These are phyloP conservation scores for Sugiyamaella sp. DNA, from an alignment of 1,139 yeast species.

Conservation along the genomic window DNA sequence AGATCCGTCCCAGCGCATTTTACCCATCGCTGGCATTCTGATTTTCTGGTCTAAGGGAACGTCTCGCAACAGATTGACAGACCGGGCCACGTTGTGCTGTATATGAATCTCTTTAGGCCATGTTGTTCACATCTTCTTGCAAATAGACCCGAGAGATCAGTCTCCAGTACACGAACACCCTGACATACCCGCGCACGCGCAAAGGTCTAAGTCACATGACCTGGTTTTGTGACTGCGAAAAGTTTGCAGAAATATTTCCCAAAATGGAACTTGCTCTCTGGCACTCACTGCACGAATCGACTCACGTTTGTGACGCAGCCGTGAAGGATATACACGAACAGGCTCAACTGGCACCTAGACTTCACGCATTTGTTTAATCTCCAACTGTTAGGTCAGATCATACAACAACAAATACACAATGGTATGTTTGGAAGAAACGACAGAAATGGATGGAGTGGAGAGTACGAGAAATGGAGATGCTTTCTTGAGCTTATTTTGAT, in stretches of 20 bases:
- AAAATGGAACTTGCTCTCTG: neutral
- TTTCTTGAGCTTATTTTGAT: neutral
- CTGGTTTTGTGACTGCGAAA: slow-evolving; percentile 8
- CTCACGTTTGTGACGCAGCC: slow-evolving; percentile 4
- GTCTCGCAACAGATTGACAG: too few species aligned
- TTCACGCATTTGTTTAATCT: slow-evolving; percentile 11
- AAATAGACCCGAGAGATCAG: too few species aligned
- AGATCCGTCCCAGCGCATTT: too few species aligned
- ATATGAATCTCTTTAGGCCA: too few species aligned
- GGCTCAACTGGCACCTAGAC: neutral
- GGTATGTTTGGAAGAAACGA: slow-evolving; percentile 5
- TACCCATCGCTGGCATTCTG: too few species aligned
- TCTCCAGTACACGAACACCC: too few species aligned
- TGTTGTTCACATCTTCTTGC: too few species aligned
- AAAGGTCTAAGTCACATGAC: slow-evolving; percentile 5
- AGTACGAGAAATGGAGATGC: neutral
- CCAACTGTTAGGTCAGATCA: slow-evolving; percentile 17
- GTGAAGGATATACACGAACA: slow-evolving; percentile 6
- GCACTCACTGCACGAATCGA: slow-evolving; percentile 4
- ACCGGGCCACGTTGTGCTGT: too few species aligned
- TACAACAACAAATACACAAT: slow-evolving; percentile 17
- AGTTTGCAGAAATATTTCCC: slow-evolving; percentile 8
- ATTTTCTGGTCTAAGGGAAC: too few species aligned
- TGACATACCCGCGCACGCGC: too few species aligned
- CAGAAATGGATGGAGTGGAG: neutral